Conservation (phyloP, 2,329 filamentous ascomycete species). For the Orbilia brochopaga region DNA sequence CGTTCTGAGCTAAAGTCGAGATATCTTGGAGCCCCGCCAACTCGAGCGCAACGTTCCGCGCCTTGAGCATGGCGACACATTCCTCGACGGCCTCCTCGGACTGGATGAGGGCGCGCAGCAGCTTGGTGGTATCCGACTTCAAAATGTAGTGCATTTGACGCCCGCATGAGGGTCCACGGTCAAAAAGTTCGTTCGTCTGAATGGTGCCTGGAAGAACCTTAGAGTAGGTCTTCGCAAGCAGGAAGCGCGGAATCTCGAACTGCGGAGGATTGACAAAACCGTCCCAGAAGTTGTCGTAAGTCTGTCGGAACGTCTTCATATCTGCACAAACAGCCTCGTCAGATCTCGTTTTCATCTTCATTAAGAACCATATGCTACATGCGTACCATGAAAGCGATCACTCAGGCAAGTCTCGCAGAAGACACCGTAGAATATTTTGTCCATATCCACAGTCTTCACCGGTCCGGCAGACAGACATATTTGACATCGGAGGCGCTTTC, state of each 20-base stretch:
- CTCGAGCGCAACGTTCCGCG: constrained; percentile 6
- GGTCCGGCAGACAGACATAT: constrained; percentile 4
- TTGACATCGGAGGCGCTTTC: constrained; percentile 33
- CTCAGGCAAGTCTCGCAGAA: constrained; percentile 19
- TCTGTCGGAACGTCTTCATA: constrained; percentile 8
- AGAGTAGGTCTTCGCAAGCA: background rate
- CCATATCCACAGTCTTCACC: constrained; percentile 20
- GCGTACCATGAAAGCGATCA: constrained; percentile 20
- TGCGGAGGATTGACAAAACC: constrained; percentile 25
- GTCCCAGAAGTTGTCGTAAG: constrained; percentile 36
- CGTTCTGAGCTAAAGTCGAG: background rate
- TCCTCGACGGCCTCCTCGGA: constrained; percentile 12
- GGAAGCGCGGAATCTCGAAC: constrained; percentile 8
- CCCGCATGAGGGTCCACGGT: background rate
- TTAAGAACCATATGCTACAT: too few relatives aligned
- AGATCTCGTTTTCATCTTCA: background rate
- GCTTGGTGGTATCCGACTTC: constrained; percentile 8
- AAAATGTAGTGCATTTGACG: constrained; percentile 1
- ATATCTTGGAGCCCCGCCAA: background rate
- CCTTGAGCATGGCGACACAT: background rate
- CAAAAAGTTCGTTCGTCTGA: background rate
- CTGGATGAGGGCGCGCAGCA: constrained; percentile 8
- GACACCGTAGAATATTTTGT: constrained; percentile 27
- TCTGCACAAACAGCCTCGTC: constrained; percentile 3
- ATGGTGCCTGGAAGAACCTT: too few relatives aligned